These are phyloP conservation scores for Calonectria pteridis DNA, from an alignment of 2,329 filamentous ascomycete genomes.

Conservation along the genomic window DNA sequence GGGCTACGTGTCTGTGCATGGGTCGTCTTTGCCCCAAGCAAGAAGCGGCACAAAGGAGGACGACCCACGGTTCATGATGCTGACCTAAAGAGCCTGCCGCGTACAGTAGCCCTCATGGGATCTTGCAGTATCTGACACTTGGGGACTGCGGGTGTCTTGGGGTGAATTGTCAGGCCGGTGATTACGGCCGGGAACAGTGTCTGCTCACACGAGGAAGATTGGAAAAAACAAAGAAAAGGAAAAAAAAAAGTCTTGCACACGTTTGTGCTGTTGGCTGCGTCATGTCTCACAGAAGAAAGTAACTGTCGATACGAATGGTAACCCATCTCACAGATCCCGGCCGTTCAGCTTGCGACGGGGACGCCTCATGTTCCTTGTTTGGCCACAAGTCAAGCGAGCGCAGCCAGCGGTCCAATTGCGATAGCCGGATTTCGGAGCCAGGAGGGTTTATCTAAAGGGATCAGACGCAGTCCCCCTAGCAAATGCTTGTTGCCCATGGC, in stretches of 20 bases:
- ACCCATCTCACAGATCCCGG: background rate
- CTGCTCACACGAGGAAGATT: background rate
- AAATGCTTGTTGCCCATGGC: conserved; percentile 14
- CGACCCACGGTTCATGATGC: conserved; percentile 24
- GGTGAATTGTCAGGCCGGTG: background rate
- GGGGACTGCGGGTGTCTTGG: background rate
- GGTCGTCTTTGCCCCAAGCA: background rate
- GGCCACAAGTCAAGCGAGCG: background rate
- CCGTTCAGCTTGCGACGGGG: conserved; percentile 22
- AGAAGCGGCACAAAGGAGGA: background rate
- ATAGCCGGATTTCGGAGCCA: conserved; percentile 15
- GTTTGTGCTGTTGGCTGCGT: background rate
- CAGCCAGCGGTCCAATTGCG: conserved; percentile 20
- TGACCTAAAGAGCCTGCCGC: conserved; percentile 5
- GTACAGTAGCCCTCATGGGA: conserved; percentile 7
- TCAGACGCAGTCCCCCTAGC: background rate
- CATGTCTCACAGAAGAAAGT: background rate
- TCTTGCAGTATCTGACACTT: conserved; percentile 7
- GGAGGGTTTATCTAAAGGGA: background rate
- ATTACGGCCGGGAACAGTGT: background rate
- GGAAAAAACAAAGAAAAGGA: background rate
- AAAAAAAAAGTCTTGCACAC: background rate
- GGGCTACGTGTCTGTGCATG: conserved; percentile 20
- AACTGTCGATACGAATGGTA: background rate
- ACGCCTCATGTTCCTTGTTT: conserved; percentile 21